A percentile compares a stretch with the other conserved stretches of the same genome.
Conservation (phyloP, 179 eudicot species). For the Beta macrorhiza region DNA sequence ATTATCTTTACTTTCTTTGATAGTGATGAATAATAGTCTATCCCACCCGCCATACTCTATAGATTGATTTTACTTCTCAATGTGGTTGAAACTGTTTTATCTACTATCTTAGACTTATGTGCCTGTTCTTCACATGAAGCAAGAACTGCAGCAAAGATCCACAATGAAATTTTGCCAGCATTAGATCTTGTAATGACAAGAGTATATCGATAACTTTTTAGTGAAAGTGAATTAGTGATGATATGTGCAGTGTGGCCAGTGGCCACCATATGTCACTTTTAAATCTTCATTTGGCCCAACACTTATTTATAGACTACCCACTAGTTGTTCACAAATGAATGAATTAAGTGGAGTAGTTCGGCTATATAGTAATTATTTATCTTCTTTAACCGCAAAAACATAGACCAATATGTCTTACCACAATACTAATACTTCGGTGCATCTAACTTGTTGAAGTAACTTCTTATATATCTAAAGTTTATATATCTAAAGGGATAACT, state of each 20-base stretch:
- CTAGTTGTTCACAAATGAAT: too few species aligned
- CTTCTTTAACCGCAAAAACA: too few species aligned
- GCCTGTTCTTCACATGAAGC: conserved; percentile 12
- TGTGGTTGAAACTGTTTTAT: neutral
- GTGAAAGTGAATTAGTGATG: neutral
- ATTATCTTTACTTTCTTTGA: neutral
- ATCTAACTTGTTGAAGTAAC: too few species aligned
- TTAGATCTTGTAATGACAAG: neutral
- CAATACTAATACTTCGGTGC: too few species aligned
- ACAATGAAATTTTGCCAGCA: conserved; percentile 12
- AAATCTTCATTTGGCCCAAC: neutral
- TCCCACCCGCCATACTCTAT: neutral
- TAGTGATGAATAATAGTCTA: neutral
- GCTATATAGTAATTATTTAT: too few species aligned
- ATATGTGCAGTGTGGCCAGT: neutral
- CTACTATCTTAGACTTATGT: neutral
- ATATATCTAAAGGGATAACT: too few species aligned
- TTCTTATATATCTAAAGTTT: neutral
- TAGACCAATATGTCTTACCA: too few species aligned
- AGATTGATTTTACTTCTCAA: neutral
- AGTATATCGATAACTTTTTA: neutral
- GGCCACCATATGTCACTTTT: neutral
- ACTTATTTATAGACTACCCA: neutral
- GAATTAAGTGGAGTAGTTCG: too few species aligned
- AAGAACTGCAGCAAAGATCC: neutral